Base-by-base conservation (phyloP, 139 green algal genomes). In the Diplosphaera chodatii region DNA sequence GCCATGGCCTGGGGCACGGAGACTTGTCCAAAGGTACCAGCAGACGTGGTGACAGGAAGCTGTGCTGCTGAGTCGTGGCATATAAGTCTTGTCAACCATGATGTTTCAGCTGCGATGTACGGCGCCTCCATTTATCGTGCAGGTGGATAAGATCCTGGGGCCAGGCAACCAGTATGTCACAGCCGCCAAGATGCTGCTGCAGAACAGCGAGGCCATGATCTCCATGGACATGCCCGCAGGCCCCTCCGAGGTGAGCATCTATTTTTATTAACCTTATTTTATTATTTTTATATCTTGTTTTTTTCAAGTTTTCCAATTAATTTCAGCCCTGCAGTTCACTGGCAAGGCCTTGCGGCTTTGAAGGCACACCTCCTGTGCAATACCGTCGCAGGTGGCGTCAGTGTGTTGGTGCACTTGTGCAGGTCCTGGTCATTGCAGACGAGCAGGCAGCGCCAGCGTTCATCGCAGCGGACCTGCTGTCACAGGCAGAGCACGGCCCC, bases 401-500 rank as follows among this genome's bases (percentile, higher is more conserved):
- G n/a, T n/a, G n/a, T n/a, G 27, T 21, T 67, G 28, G 18, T 37
- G 63, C 31, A 40, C 5, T n/a, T 67, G 28, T 6, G 29, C 63
- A 67, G n/a, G 16, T 67, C 69, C 82, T 98, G 56, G 94, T 98
- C 21, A 91, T 98, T 29, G 93, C 94, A 5, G 95, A 99, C 72
- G 86, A 68, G 6, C 87, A 74, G 21, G 95, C 95, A 13, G 27
- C 79, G 63, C 80, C 79, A 0, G 84, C 81, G 0, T 88, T 96
- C 82, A 87, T 99, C 4, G 95, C 95, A 2, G 85, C 93, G 1
- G 95, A 99, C 85, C 79, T 99, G 71, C 80, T 99, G 8, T 97
- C 88, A 0, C 94, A 98, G 82, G 94, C 94, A n/a, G 94, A 99
- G 84, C 94, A 99, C 78, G 94, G 94, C 0, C 88, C 92, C 1